These are phyloP conservation scores for Mallotus japonicus DNA, from an alignment of 441 rosid genomes.

Conservation along the genomic window DNA sequence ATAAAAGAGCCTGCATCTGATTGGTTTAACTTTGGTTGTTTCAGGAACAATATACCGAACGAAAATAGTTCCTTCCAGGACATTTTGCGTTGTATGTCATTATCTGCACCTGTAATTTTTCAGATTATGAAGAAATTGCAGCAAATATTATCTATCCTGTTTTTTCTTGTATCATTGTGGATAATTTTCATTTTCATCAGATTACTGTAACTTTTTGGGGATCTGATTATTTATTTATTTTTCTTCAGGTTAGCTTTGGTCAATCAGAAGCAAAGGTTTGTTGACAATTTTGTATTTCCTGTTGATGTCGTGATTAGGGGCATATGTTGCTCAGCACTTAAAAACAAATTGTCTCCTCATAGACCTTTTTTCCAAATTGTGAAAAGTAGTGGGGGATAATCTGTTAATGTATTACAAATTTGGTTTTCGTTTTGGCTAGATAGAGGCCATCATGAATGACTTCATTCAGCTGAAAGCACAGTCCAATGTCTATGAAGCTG, in stretches of 20 bases:
- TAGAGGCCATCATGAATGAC: constrained; percentile 91
- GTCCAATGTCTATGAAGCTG: constrained; percentile 81
- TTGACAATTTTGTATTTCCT: constrained; percentile 7
- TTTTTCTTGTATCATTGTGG: neutral
- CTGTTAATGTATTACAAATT: neutral
- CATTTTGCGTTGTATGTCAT: constrained; percentile 78
- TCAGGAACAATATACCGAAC: constrained; percentile 94
- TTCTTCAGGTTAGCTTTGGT: constrained; percentile 79
- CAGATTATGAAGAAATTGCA: neutral
- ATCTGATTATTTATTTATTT: constrained; percentile 27
- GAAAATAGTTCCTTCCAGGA: constrained; percentile 81
- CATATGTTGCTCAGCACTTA: neutral
- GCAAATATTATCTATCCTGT: neutral
- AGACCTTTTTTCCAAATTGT: neutral
- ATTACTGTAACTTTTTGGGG: constrained; percentile 16
- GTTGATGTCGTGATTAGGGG: neutral
- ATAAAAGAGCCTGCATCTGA: constrained; percentile 18
- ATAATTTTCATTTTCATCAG: neutral
- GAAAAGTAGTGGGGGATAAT: neutral
- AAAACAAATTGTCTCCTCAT: neutral
- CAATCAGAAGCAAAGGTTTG: constrained; percentile 97
- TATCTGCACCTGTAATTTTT: constrained; percentile 22
- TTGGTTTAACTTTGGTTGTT: constrained; percentile 26
- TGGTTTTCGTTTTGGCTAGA: constrained; percentile 38
- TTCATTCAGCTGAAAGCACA: constrained; percentile 82